Evolutionary conservation across 2,329 filamentous ascomycete species (phyloP), one percentile per base, ranked within the genome.

Genomic region (Capronia epimyces): DNA sequence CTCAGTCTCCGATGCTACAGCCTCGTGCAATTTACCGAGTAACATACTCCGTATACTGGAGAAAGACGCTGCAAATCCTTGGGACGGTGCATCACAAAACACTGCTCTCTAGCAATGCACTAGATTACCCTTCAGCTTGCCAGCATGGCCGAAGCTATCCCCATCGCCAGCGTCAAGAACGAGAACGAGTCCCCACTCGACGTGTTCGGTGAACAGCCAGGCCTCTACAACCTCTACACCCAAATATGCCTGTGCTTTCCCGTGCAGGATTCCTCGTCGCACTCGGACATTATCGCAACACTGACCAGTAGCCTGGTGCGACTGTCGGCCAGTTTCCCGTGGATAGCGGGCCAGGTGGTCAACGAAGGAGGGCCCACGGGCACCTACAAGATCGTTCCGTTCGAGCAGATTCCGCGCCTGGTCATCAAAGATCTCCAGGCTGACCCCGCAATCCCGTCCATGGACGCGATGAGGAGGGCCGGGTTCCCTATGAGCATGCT

Each of bases 401-500:
- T 46, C 29, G 57, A 64, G 8, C 46, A 60, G n/a, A 61, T 49
- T 0, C 68, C 71, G 1, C 55, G 52, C 1, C 58, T 78, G 0
- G 53, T 69, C 2, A 57, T 77, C 12, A 75, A 71, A 55, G 71
- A 79, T 52, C 60, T 72, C n/a, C 63, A 67, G 10, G 18, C 65
- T 37, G 65, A 72, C 29, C 21, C 62, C 1, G 59, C 60, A 2
- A 59, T 67, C 2, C 67, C 72, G 0, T 68, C 66, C 0, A 69
- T 76, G 63, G 60, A 69, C 2, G 59, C 56, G 0, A 59, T 79
- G 15, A 58, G 63, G 29, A 43, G 61, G 7, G 66, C 69, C 1
- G 56, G 64, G 0, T 79, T 72, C 25, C 76, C 77, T 0, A 68
- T 76, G 49, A 59, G 59, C 24, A 72, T 79, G 70, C 65, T 81